Conservation (phyloP, 2,329 filamentous ascomycete species). For the Fusarium poae region DNA sequence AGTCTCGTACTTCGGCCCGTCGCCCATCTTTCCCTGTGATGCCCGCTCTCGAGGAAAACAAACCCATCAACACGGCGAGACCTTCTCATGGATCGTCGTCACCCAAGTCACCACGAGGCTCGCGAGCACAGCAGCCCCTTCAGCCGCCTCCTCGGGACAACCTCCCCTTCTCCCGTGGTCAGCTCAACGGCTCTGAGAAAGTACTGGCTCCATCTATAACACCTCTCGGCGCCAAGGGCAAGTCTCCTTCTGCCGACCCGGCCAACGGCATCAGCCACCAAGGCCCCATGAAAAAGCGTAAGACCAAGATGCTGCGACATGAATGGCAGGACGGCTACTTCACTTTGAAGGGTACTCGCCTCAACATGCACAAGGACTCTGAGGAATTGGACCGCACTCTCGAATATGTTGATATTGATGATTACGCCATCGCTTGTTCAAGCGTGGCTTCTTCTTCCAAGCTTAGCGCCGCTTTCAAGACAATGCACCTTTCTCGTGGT, state of each 20-base stretch:
- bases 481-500: slow-evolving; percentile 72
- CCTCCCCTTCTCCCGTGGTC: slow-evolving; percentile 68
- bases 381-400: slow-evolving; percentile 68
- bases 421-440: slow-evolving; percentile 89
- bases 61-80: slow-evolving; percentile 56
- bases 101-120: slow-evolving; percentile 55
- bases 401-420: slow-evolving; percentile 87
- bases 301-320: slow-evolving; percentile 87
- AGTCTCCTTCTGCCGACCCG: slow-evolving; percentile 51
- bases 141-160: slow-evolving; percentile 67
- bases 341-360: slow-evolving; percentile 80
- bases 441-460: slow-evolving; percentile 81
- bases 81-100: slow-evolving; percentile 50
- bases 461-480: slow-evolving; percentile 88
- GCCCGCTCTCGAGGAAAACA: slow-evolving; percentile 77
- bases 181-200: slow-evolving; percentile 61
- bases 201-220: slow-evolving; percentile 58
- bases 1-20: slow-evolving; percentile 69
- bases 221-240: slow-evolving; percentile 46
- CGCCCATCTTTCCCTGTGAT: slow-evolving; percentile 77
- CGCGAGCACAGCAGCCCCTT: slow-evolving; percentile 55
- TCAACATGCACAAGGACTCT: slow-evolving; percentile 80
- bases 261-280: slow-evolving; percentile 74
- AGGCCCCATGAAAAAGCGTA: slow-evolving; percentile 95
- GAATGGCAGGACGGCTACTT: slow-evolving; percentile 96